Evolutionary conservation across 1,284 basidiomycete species (phyloP), one percentile per base, ranked within the genome.

Genomic region (Phellopilus nigrolimitatus): DNA sequence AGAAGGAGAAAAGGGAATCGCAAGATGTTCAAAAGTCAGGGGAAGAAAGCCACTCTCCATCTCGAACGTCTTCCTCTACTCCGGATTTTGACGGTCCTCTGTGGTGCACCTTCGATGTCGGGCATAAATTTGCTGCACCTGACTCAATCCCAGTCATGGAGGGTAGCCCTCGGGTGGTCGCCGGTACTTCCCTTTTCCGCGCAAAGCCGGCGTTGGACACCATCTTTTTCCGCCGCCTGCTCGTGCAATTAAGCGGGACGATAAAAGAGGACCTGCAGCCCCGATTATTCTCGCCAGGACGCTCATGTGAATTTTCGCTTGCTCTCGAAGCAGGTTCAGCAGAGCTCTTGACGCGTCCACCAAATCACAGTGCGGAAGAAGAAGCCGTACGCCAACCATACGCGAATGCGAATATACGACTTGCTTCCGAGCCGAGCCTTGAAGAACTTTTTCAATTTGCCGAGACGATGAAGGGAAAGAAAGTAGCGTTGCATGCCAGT

Each of bases 401-500:
- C 31, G 66, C 72, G 56, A 63, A 75, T 47, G 54, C 46, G 28
- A 56, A 56, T 44, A 54, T 79, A 48, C 70, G 73, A 24, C 70
- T 79, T 30, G 69, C 82, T 1, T 69, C 73, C 33, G 90, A 94
- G 56, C 90, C 92, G 1, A 84, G 83, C 2, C 63, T 94, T 24
- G 78, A 80, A 39, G 88, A 95, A 55, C 71, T 97, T 33, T 71
- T 76, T 0, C 70, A 76, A 13, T 97, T 97, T 68, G 80, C 84
- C 3, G 89, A 93, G 51, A 82, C 78, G 2, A 68, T 97, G 39
- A 81, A 84, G 56, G 90, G 91, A 4, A 90, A 85, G 65, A 87
- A 81, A 59, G 91, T 87, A 0, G 80, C 79, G 0, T 70, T 97
- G 13, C 88, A 94, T 61, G 91, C 94, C 4, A 86, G 80, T 59